phyloP scores from a whole-genome alignment of 139 green algal species.

The Micractinium conductrix region DNA sequence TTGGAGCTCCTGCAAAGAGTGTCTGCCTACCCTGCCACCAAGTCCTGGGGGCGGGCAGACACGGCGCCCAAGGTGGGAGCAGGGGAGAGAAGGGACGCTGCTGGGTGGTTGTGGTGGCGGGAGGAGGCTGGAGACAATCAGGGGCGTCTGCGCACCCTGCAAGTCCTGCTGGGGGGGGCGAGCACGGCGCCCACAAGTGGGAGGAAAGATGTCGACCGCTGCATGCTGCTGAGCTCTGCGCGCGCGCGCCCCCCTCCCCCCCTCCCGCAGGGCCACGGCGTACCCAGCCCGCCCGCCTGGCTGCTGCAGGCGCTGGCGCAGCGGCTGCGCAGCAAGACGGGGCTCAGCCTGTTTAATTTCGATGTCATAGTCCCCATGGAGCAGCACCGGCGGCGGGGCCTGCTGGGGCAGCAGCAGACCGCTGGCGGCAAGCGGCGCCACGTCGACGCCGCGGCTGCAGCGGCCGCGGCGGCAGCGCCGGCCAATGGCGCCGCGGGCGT shows the following conservation, averaged over 20 bases:
- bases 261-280: slow-evolving; percentile 31
- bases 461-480: not conserved
- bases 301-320: slow-evolving; percentile 66
- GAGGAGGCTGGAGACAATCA: too few relatives aligned
- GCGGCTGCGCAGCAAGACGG: slow-evolving; percentile 59
- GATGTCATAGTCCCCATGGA: slow-evolving; percentile 78
- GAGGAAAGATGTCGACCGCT: too few relatives aligned
- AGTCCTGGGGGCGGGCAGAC: slow-evolving; percentile 46
- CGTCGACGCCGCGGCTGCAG: not conserved
- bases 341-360: slow-evolving; percentile 90
- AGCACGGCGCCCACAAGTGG: too few relatives aligned
- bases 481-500: not conserved
- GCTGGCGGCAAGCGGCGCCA: not conserved
- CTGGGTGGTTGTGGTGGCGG: not conserved
- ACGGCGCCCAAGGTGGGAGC: slow-evolving; percentile 51
- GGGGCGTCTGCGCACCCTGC: too few relatives aligned
- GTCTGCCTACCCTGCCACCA: slow-evolving; percentile 33
- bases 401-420: not conserved
- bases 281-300: slow-evolving; percentile 73
- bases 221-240: too few relatives aligned
- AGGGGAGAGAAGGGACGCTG: not conserved
- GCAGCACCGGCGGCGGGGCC: not conserved
- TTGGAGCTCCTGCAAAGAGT: slow-evolving; percentile 36
- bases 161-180: too few relatives aligned
- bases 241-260: too few relatives aligned